These are phyloP conservation scores for Thuja plicata DNA, from an alignment of 83 land plant genomes.

Conservation along the genomic window DNA sequence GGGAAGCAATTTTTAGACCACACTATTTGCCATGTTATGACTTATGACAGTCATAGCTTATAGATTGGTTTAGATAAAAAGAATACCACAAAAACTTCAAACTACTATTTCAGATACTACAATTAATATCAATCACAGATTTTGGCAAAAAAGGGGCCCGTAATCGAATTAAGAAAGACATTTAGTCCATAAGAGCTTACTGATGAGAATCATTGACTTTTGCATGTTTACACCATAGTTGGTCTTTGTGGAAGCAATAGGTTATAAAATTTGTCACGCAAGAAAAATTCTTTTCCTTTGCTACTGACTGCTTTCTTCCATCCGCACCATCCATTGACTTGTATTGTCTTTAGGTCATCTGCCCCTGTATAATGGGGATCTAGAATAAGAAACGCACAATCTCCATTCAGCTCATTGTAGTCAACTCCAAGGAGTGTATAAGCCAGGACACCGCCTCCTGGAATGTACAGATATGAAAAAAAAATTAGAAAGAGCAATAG, in stretches of 20 bases:
- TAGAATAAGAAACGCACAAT: slow-evolving; percentile 92
- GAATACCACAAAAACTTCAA: neutral
- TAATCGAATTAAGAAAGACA: neutral
- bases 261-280: slow-evolving; percentile 88
- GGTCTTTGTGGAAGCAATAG: slow-evolving; percentile 95
- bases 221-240: slow-evolving; percentile 63
- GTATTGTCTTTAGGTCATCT: slow-evolving; percentile 82
- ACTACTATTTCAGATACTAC: neutral
- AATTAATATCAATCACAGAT: neutral
- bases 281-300: slow-evolving; percentile 85
- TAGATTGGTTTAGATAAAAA: neutral
- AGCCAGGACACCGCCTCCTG: slow-evolving; percentile 99
- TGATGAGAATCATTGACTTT: neutral
- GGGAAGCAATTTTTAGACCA: neutral
- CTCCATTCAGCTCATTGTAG: slow-evolving; percentile 86
- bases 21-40: neutral
- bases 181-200: neutral
- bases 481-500: neutral
- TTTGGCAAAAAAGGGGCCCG: neutral
- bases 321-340: slow-evolving; percentile 92
- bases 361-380: slow-evolving; percentile 97
- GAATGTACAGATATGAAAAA: slow-evolving; percentile 18
- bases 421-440: slow-evolving; percentile 95
- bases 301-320: slow-evolving; percentile 92
- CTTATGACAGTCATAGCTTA: neutral